Evolutionary conservation across 2,329 filamentous ascomycete species (phyloP), one percentile per base, ranked within the genome.

Genomic region (Anisogramma anomala): DNA sequence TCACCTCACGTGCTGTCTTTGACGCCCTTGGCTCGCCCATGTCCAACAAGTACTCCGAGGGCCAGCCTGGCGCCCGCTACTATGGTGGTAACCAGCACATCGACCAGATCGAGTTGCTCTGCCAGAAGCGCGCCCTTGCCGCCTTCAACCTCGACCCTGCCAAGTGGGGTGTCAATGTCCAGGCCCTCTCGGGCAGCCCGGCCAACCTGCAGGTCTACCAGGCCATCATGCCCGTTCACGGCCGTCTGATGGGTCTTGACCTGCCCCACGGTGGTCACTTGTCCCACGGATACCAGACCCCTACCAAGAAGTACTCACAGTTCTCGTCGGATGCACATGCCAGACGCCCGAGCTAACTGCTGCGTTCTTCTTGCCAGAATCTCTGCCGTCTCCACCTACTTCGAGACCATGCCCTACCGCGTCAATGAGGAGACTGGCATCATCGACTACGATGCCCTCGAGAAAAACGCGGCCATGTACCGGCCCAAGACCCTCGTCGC

Each of bases 11-110:
- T 55, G 88, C 91, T 57, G 91, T 98, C 58, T 94, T 94, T 70
- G 88, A 98, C 69, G 91, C 91, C 47, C 79, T 98, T 52, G 91
- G 91, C 58, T 88, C 81, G 45, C 82, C 84, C 63, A 93, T 91
- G 84, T 86, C 84, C 66, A 94, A 98, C 78, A 98, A 98, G 73
- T 98, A 98, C 77, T 95, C 87, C 14, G 91, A 98, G 74, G 91
- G 91, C 52, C 94, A 94, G 66, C 91, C 91, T 53, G 91, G 91
- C 62, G 91, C 91, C 56, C 82, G 91, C 66, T 98, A 98, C 77
- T 98, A 98, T 60, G 91, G 91, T 60, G 91, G 91, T 60, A 98
- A 98, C 72, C 84, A 98, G 74, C 86, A 91, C 75, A 98, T 98
- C 53, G 91, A 98, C 65, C 74, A 85, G 66, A 87, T 95, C 57